A percentile compares a stretch with the other conserved stretches of the same genome.
Evolutionary conservation across 805 yeast species (phyloP).

Genomic region (Kockiozyma suomiensis): DNA sequence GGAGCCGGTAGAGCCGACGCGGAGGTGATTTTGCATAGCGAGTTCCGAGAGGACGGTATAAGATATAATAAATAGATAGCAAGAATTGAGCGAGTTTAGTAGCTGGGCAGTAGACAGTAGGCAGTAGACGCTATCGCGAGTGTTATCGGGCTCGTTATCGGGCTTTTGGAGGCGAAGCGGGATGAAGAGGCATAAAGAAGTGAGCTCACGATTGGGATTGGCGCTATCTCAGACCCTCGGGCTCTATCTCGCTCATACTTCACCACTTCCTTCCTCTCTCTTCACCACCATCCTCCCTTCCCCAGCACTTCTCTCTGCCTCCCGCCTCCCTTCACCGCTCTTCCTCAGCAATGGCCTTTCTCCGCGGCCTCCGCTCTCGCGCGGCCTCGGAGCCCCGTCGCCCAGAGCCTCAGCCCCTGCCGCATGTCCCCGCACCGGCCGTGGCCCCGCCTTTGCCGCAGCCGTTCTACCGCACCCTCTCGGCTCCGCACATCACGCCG

Average conservation of each 20-base stretch:
- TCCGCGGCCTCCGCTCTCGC: conserved; percentile 30
- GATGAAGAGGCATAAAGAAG: too few species aligned
- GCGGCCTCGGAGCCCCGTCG: conserved; percentile 29
- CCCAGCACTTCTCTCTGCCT: not conserved
- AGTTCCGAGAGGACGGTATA: too few species aligned
- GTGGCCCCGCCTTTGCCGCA: conserved; percentile 8
- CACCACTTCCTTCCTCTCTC: not conserved
- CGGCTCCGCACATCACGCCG: conserved; percentile 15
- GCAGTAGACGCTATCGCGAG: too few species aligned
- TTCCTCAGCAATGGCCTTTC: conserved; percentile 20
- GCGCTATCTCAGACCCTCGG: not conserved
- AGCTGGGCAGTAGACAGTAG: too few species aligned
- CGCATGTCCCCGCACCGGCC: conserved; percentile 5
- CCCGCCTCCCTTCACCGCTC: not conserved
- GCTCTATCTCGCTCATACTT: not conserved
- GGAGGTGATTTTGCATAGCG: too few species aligned
- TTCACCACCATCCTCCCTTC: conserved; percentile 3
- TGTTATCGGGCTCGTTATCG: too few species aligned
- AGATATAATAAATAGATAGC: too few species aligned
- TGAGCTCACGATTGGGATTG: too few species aligned
- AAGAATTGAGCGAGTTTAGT: too few species aligned
- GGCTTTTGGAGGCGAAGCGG: too few species aligned
- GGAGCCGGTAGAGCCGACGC: too few species aligned
- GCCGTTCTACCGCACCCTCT: conserved; percentile 23
- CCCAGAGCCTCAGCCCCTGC: not conserved